A percentile compares a stretch with the other conserved stretches of the same genome.
Evolutionary conservation across 345 rosid genomes (phyloP).

Genomic region (Linum trigynum): DNA sequence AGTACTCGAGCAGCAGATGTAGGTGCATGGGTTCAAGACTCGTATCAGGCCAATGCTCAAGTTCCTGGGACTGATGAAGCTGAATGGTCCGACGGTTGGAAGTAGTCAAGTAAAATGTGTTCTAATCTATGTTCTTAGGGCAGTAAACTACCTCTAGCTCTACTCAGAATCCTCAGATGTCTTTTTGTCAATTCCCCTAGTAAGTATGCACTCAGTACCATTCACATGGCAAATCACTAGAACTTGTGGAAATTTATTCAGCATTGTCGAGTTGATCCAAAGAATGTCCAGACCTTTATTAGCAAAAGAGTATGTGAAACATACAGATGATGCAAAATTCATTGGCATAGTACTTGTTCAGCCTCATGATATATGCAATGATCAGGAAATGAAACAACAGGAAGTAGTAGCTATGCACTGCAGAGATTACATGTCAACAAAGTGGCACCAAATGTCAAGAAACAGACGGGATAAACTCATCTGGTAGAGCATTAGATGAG

Average conservation of each 20-base stretch:
- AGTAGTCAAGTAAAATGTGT: slow-evolving; percentile 1
- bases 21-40: slow-evolving; percentile 6
- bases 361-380: too few relatives aligned
- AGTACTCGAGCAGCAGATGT: slow-evolving; percentile 1
- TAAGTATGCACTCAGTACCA: too few relatives aligned
- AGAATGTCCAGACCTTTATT: background rate
- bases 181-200: too few relatives aligned
- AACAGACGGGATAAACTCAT: background rate
- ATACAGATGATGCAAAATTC: background rate
- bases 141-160: background rate
- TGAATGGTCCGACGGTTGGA: slow-evolving; percentile 5
- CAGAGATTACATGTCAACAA: background rate
- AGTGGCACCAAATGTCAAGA: background rate
- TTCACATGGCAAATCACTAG: background rate
- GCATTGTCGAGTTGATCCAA: background rate
- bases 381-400: background rate
- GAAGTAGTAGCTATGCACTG: background rate
- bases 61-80: slow-evolving; percentile 4
- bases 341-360: background rate
- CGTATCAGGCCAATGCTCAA: slow-evolving; percentile 1
- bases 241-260: too few relatives aligned
- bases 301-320: background rate
- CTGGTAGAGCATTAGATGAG: background rate
- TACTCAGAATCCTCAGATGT: too few relatives aligned
- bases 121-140: background rate